Base-by-base conservation (phyloP, 2,329 filamentous ascomycete species). In the Rutstroemia sp. region DNA sequence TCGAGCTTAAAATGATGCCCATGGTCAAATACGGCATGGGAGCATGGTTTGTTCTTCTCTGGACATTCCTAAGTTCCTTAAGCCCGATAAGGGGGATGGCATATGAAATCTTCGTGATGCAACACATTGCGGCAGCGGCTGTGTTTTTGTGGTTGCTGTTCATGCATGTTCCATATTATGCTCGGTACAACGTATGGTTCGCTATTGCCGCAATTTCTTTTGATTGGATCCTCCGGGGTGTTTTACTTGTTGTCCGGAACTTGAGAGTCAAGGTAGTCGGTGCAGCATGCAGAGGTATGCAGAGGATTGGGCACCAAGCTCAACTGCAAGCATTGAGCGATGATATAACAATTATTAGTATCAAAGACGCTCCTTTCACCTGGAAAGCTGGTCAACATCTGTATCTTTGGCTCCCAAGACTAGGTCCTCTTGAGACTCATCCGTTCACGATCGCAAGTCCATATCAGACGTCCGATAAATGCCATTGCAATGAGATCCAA, bases 91-190 rank as follows among this genome's bases (percentile, higher is more conserved):
- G 86, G 5, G 77, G 81, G n/a, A 74, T 83, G 72, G 77, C 77
- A 6, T 89, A 89, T 67, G 86, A 90, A 71, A 58, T 87, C 0
- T 90, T 88, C 66, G 79, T 89, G 16, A 63, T 82, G 3, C 86
- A 90, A 69, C 86, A 90, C 66, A 72, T 88, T 25, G 67, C 80
- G 16, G 79, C 82, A 3, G 83, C 83, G 56, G 74, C 79, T 30
- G 66, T 85, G 23, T 79, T 89, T 64, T 71, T 88, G 39, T 86
- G 80, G 72, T 73, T 86, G 42, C 69, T 88, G 9, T 82, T 85
- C 63, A 71, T 78, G 39, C 86, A 90, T 66, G 77, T 86, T 3
- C 85, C 86, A 1, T 65, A 66, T 7, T 77, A 79, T 49, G 79
- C 84, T 6, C 74, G 72, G 27, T 81, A 82, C 65, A 82, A 86